phyloP scores from a whole-genome alignment of 768 basidiomycete genomes.

The Termitomyces sp. region DNA sequence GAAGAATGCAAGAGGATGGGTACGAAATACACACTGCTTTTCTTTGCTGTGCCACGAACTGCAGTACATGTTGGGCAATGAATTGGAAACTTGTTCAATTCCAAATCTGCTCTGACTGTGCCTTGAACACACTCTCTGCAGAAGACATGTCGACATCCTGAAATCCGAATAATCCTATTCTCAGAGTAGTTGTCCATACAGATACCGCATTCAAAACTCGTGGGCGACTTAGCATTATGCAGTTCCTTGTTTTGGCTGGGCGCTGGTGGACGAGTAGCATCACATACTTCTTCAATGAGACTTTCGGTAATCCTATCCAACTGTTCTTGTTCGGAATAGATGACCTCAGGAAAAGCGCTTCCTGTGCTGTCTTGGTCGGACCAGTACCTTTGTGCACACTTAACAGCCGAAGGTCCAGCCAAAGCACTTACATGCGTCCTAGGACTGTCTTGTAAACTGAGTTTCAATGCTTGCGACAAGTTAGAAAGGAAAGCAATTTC shows the following conservation, averaged over 20 bases:
- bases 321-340: background rate
- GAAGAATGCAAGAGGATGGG: background rate
- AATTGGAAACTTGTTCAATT: conserved; percentile 51
- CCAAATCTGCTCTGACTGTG: conserved; percentile 39
- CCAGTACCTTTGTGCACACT: background rate
- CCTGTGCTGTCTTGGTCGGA: background rate
- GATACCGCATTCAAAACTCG: conserved; percentile 34
- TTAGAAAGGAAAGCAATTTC: background rate
- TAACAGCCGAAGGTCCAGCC: background rate
- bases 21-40: background rate
- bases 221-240: background rate
- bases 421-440: background rate
- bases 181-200: conserved; percentile 44
- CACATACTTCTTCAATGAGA: background rate
- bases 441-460: background rate
- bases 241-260: background rate
- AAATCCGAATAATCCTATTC: background rate
- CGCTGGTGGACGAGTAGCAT: background rate
- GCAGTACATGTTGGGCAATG: conserved; percentile 51
- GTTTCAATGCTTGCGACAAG: background rate
- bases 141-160: conserved; percentile 42
- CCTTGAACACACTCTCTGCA: conserved; percentile 46
- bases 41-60: conserved; percentile 4
- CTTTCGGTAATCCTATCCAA: background rate
- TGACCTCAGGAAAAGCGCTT: background rate